A percentile compares a stretch with the other conserved stretches of the same genome.
phyloP scores from a whole-genome alignment of 257 asterid species.

The Lycium ferocissimum region DNA sequence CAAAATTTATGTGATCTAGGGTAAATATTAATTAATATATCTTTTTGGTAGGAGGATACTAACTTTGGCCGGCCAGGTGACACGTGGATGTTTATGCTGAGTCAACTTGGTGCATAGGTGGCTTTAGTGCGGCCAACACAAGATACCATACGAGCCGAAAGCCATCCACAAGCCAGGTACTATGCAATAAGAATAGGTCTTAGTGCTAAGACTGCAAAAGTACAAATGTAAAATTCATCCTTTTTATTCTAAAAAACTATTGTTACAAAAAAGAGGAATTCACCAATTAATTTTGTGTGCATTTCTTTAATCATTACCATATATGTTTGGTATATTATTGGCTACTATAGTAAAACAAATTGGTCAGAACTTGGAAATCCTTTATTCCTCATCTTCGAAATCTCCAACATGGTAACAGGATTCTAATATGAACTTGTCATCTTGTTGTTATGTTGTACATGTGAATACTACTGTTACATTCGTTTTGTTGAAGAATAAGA shows the following conservation, averaged over 20 bases:
- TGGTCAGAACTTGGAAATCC: not conserved
- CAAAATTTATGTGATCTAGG: not conserved
- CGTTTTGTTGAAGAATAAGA: not conserved
- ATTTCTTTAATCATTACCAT: not conserved
- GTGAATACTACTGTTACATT: not conserved
- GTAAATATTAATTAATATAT: too few relatives aligned
- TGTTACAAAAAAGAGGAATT: not conserved
- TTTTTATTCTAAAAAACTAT: not conserved
- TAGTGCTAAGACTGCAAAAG: slow-evolving; percentile 17
- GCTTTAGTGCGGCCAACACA: slow-evolving; percentile 23
- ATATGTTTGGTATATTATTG: not conserved
- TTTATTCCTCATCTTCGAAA: not conserved
- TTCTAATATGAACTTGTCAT: not conserved
- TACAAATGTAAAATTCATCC: not conserved
- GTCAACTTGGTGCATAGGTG: not conserved
- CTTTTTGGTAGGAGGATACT: not conserved
- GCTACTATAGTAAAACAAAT: not conserved
- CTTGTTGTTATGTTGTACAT: not conserved
- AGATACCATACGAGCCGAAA: slow-evolving; percentile 8
- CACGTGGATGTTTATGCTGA: not conserved
- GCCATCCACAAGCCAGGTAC: not conserved
- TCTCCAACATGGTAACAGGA: not conserved
- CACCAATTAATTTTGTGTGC: not conserved
- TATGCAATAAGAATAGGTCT: slow-evolving; percentile 17
- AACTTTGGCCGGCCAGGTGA: not conserved